phyloP scores from a whole-genome alignment of 257 asterid species.

The Marsdenia floribunda region DNA sequence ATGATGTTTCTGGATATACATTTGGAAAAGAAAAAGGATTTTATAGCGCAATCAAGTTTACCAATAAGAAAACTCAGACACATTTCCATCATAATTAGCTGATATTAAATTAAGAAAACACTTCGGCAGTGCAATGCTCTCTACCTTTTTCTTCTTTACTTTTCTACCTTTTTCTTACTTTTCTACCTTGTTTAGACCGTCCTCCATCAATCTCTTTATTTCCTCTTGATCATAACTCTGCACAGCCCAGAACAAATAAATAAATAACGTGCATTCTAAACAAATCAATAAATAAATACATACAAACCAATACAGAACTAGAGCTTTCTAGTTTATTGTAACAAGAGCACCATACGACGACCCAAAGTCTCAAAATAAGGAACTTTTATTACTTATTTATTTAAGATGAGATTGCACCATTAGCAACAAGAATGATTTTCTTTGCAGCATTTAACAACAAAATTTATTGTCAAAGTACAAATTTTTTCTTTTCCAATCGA shows the following conservation, averaged over 20 bases:
- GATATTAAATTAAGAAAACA: background rate
- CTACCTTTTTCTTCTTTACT: slow-evolving; percentile 68
- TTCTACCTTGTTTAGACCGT: slow-evolving; percentile 45
- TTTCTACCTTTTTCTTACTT: no score
- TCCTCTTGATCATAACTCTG: slow-evolving; percentile 71
- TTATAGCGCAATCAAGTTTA: background rate
- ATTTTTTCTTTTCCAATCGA: background rate
- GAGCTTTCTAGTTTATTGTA: background rate
- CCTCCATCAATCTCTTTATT: slow-evolving; percentile 38
- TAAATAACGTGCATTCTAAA: background rate
- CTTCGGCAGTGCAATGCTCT: slow-evolving; percentile 1
- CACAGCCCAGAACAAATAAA: slow-evolving; percentile 19
- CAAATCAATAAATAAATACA: background rate
- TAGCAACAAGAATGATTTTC: background rate
- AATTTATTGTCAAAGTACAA: no score
- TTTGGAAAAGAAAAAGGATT: background rate
- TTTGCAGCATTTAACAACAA: background rate
- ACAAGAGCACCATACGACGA: background rate
- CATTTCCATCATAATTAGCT: background rate
- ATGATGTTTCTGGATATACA: background rate
- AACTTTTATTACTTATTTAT: no score
- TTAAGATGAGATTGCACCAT: background rate
- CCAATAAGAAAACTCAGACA: background rate
- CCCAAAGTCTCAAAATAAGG: background rate
- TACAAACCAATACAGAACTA: background rate